phyloP scores from a whole-genome alignment of 1,139 yeast genomes.

The Hemisphaericaspora xylofermentans region DNA sequence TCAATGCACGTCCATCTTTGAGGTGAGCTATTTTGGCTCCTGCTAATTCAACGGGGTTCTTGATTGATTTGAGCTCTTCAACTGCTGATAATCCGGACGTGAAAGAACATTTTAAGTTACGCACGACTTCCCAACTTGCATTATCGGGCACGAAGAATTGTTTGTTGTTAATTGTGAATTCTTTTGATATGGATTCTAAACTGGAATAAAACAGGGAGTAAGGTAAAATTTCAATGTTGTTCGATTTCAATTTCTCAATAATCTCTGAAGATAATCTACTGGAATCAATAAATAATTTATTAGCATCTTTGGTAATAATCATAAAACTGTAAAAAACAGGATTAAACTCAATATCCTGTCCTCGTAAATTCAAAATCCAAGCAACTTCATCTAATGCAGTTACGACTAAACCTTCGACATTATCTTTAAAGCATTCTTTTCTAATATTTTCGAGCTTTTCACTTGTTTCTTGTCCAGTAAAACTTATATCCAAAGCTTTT shows the following conservation, averaged over 20 bases:
- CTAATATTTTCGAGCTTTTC: constrained; percentile 49
- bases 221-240: constrained; percentile 47
- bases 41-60: constrained; percentile 67
- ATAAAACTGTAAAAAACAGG: constrained; percentile 89
- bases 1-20: constrained; percentile 83
- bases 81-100: constrained; percentile 60
- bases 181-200: constrained; percentile 43
- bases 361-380: constrained; percentile 88
- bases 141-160: constrained; percentile 61
- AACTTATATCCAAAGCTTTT: constrained; percentile 43
- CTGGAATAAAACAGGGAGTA: constrained; percentile 59
- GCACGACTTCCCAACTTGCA: constrained; percentile 80
- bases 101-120: constrained; percentile 44
- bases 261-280: constrained; percentile 32
- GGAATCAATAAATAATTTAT: constrained; percentile 52
- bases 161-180: constrained; percentile 36
- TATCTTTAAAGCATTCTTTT: constrained; percentile 39
- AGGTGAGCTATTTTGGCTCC: constrained; percentile 81
- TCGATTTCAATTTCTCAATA: constrained; percentile 30
- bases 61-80: constrained; percentile 73
- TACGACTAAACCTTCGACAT: constrained; percentile 52
- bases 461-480: constrained; percentile 47
- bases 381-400: constrained; percentile 85
- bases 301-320: constrained; percentile 49
- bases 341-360: constrained; percentile 73